Conservation (phyloP, 2,329 filamentous ascomycete genomes). For the Blastomyces percursus region DNA sequence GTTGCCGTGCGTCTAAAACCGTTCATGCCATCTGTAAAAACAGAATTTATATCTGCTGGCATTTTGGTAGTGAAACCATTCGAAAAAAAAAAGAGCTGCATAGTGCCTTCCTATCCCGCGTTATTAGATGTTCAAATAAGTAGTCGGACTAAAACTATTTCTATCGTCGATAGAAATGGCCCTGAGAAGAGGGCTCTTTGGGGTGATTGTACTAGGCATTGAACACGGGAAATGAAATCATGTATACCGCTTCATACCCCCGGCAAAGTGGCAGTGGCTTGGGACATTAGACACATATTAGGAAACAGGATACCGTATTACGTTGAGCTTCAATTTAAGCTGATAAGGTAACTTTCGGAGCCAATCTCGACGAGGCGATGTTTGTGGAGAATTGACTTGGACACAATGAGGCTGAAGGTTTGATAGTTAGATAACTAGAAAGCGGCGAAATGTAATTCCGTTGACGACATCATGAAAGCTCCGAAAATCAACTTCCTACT, state of each 20-base stretch:
- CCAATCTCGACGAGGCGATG: background rate
- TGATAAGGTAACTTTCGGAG: background rate
- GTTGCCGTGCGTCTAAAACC: background rate
- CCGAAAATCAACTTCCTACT: background rate
- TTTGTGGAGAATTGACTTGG: background rate
- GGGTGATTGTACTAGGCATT: background rate
- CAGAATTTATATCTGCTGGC: background rate
- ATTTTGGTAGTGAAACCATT: background rate
- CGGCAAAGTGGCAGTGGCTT: background rate
- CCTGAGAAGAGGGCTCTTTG: background rate
- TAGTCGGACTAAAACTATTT: background rate
- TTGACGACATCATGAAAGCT: background rate
- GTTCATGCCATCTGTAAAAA: background rate
- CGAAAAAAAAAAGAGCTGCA: background rate
- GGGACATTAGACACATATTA: background rate
- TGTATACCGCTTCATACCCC: background rate
- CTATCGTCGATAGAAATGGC: background rate
- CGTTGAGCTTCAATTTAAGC: background rate
- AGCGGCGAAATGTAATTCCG: background rate
- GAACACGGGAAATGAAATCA: background rate
- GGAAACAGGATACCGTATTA: background rate
- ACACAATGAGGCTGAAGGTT: background rate
- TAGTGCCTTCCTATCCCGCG: background rate
- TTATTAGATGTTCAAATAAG: background rate
- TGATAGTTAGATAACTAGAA: background rate